phyloP scores from a whole-genome alignment of 202 grass and related monocot species.

The Digitaria exilis region DNA sequence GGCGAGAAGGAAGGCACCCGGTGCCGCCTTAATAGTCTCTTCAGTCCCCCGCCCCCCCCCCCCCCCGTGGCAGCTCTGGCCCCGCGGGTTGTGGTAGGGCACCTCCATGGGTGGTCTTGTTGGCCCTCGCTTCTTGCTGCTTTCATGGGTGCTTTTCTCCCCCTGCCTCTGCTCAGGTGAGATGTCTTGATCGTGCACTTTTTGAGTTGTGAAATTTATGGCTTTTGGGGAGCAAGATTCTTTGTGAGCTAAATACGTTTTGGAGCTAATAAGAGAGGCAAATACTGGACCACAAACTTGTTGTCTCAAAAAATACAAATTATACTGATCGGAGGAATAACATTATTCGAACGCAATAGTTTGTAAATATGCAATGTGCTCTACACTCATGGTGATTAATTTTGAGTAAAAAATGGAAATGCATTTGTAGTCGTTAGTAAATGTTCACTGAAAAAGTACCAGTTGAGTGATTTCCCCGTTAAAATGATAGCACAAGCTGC shows the following conservation, averaged over 20 bases:
- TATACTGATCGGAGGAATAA: conserved; percentile 22
- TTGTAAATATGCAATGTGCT: neutral
- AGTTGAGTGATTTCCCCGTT: neutral
- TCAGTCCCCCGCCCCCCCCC: neutral
- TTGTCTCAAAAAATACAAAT: conserved; percentile 32
- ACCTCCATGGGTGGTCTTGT: conserved; percentile 21
- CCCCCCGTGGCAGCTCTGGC: conserved; percentile 4
- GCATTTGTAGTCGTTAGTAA: conserved; percentile 1
- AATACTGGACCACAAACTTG: neutral
- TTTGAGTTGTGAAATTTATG: neutral
- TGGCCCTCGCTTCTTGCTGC: conserved; percentile 14
- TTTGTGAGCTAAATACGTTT: neutral
- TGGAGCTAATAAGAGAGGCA: neutral
- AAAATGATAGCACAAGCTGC: neutral
- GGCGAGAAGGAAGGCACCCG: conserved; percentile 52
- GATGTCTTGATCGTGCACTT: neutral
- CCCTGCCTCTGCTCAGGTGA: conserved; percentile 38
- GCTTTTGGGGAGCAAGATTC: neutral
- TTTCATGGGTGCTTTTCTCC: conserved; percentile 38
- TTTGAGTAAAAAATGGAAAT: neutral
- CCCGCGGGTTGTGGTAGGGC: conserved; percentile 18
- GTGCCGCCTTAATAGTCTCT: conserved; percentile 31
- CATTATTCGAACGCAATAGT: neutral
- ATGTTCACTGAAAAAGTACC: neutral
- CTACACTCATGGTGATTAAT: conserved; percentile 1